Conservation (phyloP, 345 rosid species). For the Aethionema arabicum region DNA sequence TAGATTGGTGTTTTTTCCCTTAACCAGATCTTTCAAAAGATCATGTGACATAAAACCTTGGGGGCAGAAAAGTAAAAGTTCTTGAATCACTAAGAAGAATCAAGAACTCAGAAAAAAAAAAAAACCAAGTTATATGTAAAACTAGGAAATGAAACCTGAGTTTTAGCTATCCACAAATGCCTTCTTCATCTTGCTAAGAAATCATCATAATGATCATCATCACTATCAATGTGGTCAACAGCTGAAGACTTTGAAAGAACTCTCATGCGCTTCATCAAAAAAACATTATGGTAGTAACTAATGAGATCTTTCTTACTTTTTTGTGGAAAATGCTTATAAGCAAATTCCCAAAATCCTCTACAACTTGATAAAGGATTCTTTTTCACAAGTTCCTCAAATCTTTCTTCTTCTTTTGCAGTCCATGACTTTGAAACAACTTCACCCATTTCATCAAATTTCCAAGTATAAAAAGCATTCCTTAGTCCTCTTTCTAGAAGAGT, state of each 20-base stretch:
- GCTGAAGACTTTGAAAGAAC: slow-evolving; percentile 24
- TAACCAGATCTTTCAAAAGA: slow-evolving; percentile 23
- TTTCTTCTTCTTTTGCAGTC: slow-evolving; percentile 42
- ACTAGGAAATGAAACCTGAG: slow-evolving; percentile 19
- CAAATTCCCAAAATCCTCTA: slow-evolving; percentile 38
- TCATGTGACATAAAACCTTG: slow-evolving; percentile 11
- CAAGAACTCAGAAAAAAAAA: slow-evolving; percentile 17
- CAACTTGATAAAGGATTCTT: slow-evolving; percentile 22
- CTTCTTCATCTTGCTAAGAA: slow-evolving; percentile 24
- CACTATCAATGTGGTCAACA: slow-evolving; percentile 37
- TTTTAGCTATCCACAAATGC: background rate
- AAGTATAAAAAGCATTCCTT: slow-evolving; percentile 38
- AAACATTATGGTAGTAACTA: slow-evolving; percentile 50
- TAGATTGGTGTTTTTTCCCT: slow-evolving; percentile 19
- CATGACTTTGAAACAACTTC: slow-evolving; percentile 38
- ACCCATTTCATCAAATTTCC: slow-evolving; percentile 51
- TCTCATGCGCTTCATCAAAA: slow-evolving; percentile 40
- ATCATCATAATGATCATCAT: slow-evolving; percentile 39
- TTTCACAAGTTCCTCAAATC: slow-evolving; percentile 38
- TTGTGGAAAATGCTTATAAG: slow-evolving; percentile 34
- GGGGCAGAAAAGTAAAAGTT: slow-evolving; percentile 13
- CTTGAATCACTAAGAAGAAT: slow-evolving; percentile 26
- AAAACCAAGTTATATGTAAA: background rate
- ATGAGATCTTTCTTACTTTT: slow-evolving; percentile 34
- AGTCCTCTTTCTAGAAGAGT: slow-evolving; percentile 36